Conservation (phyloP, 2,329 filamentous ascomycete species). For the Paraphaeosphaeria sporulosa region DNA sequence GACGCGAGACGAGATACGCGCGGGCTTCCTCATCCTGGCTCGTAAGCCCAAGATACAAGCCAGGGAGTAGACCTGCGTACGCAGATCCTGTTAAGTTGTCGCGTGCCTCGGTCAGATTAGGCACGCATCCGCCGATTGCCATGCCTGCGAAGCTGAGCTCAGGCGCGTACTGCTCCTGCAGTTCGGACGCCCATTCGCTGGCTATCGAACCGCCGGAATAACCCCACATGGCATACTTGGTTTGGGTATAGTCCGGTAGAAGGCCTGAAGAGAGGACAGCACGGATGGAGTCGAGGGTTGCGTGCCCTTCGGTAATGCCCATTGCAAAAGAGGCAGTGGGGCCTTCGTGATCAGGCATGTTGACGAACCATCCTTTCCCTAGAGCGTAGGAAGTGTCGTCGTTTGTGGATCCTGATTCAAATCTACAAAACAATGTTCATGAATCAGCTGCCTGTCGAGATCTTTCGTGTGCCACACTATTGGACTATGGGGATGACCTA, state of each 20-base stretch:
- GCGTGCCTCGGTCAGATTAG: constrained; percentile 35
- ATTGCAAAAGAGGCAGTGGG: constrained; percentile 30
- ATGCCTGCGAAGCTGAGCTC: constrained; percentile 39
- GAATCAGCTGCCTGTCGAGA: background rate
- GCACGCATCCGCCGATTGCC: constrained; percentile 40
- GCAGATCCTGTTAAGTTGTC: constrained; percentile 30
- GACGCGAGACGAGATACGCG: constrained; percentile 15
- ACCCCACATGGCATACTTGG: constrained; percentile 27
- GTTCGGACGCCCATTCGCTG: constrained; percentile 34
- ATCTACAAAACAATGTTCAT: background rate
- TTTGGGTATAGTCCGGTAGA: constrained; percentile 6
- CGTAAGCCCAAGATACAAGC: constrained; percentile 27
- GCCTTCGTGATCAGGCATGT: constrained; percentile 35
- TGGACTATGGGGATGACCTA: background rate
- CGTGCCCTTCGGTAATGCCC: constrained; percentile 32
- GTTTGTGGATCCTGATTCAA: background rate
- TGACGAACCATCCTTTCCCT: constrained; percentile 30
- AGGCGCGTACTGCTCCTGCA: constrained; percentile 34
- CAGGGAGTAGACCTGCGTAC: constrained; percentile 29
- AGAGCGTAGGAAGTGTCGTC: constrained; percentile 24
- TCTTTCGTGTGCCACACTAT: background rate
- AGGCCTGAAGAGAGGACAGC: constrained; percentile 24
- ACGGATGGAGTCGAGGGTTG: constrained; percentile 36
- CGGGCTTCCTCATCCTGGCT: constrained; percentile 16
- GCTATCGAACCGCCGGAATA: constrained; percentile 36